Evolutionary conservation across 805 yeast genomes (phyloP), one percentile per base, ranked within the genome.

Genomic region (Candida pseudoglaebosa): DNA sequence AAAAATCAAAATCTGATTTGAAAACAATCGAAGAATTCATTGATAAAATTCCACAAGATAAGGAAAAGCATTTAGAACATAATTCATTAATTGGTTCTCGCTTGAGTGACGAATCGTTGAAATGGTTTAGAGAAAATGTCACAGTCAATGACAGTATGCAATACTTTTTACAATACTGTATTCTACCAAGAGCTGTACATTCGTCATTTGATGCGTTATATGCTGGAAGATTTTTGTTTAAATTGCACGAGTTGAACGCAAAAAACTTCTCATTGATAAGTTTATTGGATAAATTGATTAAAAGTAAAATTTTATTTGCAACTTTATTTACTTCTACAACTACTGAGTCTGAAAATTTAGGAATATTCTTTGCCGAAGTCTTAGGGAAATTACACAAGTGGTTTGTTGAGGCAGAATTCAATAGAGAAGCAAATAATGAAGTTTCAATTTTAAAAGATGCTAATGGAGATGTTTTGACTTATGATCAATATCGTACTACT

Each of bases 181-280:
- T 87, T 5, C 58, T 89, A 9, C 96, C 96, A 8, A 69, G 97
- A 46, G 72, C 81, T 3, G 57, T 83, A 2, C 88, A 83, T 46
- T 85, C 96, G 0, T 79, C 95, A 0, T 75, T 82, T 45, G 97
- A 89, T 62, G 95, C 96, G 0, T 67, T 84, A 0, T 90, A 65
- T 53, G 60, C 80, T 24, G 77, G 84, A 0, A 67, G 70, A 39
- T 86, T 89, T 51, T 45, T 88, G 6, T 71, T 77, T 40, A 61
- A 68, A 32, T 49, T 80, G 14, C 77, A 80, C 39, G 54, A 61
- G 0, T 36, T 66, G 17, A 44, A 57, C 5, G 49, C 65, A 0
- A 48, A 58, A 7, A 62, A 72, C 15, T 66, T 66, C 32, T 56
- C 65, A 2, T 41, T 80, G 3, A 42, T 74, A 17, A 43, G 44